A percentile compares a stretch with the other conserved stretches of the same genome.
These are phyloP conservation scores for Venturia carpophila DNA, from an alignment of 2,329 filamentous ascomycete species.

Conservation along the genomic window DNA sequence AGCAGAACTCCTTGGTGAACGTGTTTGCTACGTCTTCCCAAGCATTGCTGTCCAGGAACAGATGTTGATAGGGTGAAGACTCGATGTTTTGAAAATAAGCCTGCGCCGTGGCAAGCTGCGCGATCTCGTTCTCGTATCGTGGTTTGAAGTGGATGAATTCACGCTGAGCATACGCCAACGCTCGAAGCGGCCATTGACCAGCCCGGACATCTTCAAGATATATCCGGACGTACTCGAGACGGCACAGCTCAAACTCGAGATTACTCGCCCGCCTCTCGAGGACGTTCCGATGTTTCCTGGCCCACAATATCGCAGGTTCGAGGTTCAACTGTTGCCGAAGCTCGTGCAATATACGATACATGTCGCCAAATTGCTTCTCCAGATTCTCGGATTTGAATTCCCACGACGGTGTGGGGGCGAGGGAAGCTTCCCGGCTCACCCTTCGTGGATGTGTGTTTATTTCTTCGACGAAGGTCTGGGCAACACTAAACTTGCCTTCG, in stretches of 20 bases:
- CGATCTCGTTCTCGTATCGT: constrained; percentile 70
- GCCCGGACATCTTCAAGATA: constrained; percentile 58
- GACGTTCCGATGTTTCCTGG: constrained; percentile 57
- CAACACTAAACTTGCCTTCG: constrained; percentile 86
- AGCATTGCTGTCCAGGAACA: constrained; percentile 63
- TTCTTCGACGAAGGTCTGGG: constrained; percentile 76
- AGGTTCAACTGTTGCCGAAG: constrained; percentile 66
- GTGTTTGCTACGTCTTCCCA: constrained; percentile 80
- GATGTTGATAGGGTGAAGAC: constrained; percentile 67
- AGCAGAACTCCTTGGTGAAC: constrained; percentile 93
- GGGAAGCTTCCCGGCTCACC: not conserved
- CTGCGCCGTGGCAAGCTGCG: constrained; percentile 73
- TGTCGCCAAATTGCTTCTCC: constrained; percentile 73
- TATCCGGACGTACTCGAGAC: constrained; percentile 82
- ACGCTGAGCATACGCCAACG: constrained; percentile 65
- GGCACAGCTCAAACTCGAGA: constrained; percentile 88
- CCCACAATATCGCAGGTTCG: constrained; percentile 80
- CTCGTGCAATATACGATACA: constrained; percentile 82
- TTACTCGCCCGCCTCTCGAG: constrained; percentile 82
- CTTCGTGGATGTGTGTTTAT: constrained; percentile 32
- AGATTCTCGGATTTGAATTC: constrained; percentile 41
- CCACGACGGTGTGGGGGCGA: constrained; percentile 6
- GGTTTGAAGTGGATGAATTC: constrained; percentile 68
- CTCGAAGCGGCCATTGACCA: constrained; percentile 47
- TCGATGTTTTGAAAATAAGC: constrained; percentile 67